phyloP scores from a whole-genome alignment of 495 filamentous ascomycete species.

The Aspergillus steynii region DNA sequence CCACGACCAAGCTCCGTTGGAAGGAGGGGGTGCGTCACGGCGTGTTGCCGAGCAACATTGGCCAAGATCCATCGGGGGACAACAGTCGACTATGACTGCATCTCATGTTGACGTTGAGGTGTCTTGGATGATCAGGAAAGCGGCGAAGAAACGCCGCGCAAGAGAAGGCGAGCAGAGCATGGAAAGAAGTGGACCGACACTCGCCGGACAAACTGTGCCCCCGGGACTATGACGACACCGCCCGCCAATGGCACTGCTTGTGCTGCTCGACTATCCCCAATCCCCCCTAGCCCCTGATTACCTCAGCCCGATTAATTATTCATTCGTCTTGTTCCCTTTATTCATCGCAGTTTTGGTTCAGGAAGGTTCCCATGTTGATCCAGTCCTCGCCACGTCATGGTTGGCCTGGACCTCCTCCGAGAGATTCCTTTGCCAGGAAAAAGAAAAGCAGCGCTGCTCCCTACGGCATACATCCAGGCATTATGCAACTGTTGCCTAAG shows the following conservation, averaged over 20 bases:
- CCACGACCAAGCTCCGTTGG: background rate
- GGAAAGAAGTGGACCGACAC: background rate
- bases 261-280: conserved; percentile 3
- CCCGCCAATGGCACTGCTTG: conserved; percentile 12
- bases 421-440: background rate
- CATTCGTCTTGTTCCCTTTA: background rate
- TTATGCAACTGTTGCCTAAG: conserved; percentile 6
- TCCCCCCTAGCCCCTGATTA: background rate
- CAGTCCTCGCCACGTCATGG: conserved; percentile 10
- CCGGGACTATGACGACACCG: conserved; percentile 1
- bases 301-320: background rate
- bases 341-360: background rate
- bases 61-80: background rate
- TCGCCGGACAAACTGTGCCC: background rate
- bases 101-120: background rate
- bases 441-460: background rate
- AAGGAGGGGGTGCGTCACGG: background rate
- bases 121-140: background rate
- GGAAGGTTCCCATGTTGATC: conserved; percentile 17
- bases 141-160: background rate
- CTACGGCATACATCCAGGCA: background rate
- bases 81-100: background rate
- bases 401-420: background rate
- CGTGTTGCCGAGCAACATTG: background rate
- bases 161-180: background rate